Base-by-base conservation (phyloP, 495 filamentous ascomycete species). In the Astrothelium subdiscretum region DNA sequence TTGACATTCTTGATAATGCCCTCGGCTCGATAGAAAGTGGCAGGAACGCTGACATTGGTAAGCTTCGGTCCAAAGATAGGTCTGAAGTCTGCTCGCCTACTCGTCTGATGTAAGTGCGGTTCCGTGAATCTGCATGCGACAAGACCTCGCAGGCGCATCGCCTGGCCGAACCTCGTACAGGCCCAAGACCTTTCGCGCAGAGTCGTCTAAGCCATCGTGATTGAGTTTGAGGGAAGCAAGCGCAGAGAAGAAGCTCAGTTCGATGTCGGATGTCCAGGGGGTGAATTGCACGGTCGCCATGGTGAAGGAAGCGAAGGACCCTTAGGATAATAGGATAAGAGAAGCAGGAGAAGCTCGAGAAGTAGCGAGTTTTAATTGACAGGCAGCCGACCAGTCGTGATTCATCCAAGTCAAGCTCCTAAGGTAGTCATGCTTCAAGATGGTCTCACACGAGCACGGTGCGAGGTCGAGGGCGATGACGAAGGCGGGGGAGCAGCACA, bases 1-100 rank as follows among this genome's bases (percentile, higher is more conserved):
- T 98, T 98, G 65, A 92, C 84, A 76, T 98, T 98, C 72, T 88
- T 92, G 65, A 97, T 94, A 69, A 88, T 88, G 31, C 94, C 94
- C 69, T 98, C 92, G 12, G 90, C 94, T 29, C 92, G 86, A 68
- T 85, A 87, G 67, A 83, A 81, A 32, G 22, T 52, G 40, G 66
- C 58, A 64, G 44, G 54, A 1, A 27, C 54, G 32, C 11, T 24
- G 20, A 54, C 22, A 54, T 29, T 24, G 3, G 24, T 54, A 27
- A 54, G 48, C 48, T 8, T 29, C 5, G 12, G 8, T 54, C 5
- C 20, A 29, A 8, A 54, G 24, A 29, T 8, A 8, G 22, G 22
- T 43, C 18, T 15, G 29, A 54, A 42, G 62, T 5, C 3, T 27
- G 8, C 11, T 20, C 48, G 32, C 87, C 72, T 77, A 96, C 92